Conservation (phyloP, 768 basidiomycete genomes). For the Termitomyces sp. region DNA sequence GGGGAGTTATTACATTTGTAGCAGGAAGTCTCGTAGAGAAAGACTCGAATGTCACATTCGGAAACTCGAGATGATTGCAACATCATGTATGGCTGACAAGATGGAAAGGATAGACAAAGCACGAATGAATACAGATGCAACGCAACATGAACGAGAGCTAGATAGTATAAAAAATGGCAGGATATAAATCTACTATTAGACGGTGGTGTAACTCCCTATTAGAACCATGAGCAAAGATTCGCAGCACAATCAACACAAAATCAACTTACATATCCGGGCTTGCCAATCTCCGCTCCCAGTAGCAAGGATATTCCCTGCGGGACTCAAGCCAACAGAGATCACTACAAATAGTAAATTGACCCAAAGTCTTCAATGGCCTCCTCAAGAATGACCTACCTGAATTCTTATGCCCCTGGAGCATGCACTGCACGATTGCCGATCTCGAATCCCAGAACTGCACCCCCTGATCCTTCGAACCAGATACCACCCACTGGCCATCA, state of each 20-base stretch:
- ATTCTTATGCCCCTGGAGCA: conserved; percentile 76
- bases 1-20: not conserved
- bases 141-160: not conserved
- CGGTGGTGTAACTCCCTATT: conserved; percentile 14
- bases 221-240: not conserved
- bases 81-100: conserved; percentile 1
- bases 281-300: conserved; percentile 52
- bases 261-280: conserved; percentile 45
- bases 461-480: conserved; percentile 90
- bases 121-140: not conserved
- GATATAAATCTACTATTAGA: conserved; percentile 4
- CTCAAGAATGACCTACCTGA: conserved; percentile 30
- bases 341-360: conserved; percentile 21
- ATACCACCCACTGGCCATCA: conserved; percentile 92
- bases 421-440: conserved; percentile 75
- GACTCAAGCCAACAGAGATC: conserved; percentile 45
- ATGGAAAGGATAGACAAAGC: not conserved
- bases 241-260: not conserved
- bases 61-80: not conserved
- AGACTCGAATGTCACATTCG: not conserved
- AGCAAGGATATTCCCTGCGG: conserved; percentile 38
- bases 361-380: not conserved
- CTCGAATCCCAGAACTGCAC: conserved; percentile 92
- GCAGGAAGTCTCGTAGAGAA: too few species aligned
- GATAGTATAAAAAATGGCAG: not conserved